Evolutionary conservation across 257 asterid genomes (phyloP), one percentile per base, ranked within the genome.

Genomic region (Solanum lignicaule): DNA sequence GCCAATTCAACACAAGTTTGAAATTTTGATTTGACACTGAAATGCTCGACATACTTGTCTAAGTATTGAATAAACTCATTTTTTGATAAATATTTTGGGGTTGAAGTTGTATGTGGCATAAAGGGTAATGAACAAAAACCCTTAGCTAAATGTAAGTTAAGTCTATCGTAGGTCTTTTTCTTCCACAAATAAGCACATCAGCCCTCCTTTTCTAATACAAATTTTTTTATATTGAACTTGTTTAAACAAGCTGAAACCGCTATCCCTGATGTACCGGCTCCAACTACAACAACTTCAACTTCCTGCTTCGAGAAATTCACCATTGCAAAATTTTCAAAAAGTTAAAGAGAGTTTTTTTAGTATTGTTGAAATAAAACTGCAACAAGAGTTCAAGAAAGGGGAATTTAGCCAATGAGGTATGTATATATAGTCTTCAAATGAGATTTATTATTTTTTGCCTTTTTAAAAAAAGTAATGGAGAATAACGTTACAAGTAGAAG

Each of bases 241-340:
- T 93, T 95, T 4, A 95, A 90, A 25, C 94, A 94, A 2, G 94
- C 92, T 6, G 95, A 88, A 2, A 93, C 90, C 23, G 96, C 94
- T 23, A 95, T 38, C 20, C 98, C 94, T 0, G 95, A 89, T 15
- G 96, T 95, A 36, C 96, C 96, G 1, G 92, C 95, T 5, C 98
- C 95, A 2, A 93, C 89, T 8, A 93, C 89, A 6, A 93, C 21
- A 1, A 91, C 94, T 23, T 62, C 85, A 1, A 86, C 87, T 89
- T 88, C 90, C 15, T 89, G 69, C 87, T 74, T 66, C 2, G n/a
- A 31, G n/a, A 60, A 35, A 60, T 12, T 83, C 62, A 11, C 68
- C 85, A 46, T 81, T 81, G 48, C 9, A 16, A 27, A 15, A 8
- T 4, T 16, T 43, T 81, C 4, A 41, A 41, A 46, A 11, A 41